Conservation (phyloP, 2,329 filamentous ascomycete genomes). For the Aspergillus brunneoviolaceus region DNA sequence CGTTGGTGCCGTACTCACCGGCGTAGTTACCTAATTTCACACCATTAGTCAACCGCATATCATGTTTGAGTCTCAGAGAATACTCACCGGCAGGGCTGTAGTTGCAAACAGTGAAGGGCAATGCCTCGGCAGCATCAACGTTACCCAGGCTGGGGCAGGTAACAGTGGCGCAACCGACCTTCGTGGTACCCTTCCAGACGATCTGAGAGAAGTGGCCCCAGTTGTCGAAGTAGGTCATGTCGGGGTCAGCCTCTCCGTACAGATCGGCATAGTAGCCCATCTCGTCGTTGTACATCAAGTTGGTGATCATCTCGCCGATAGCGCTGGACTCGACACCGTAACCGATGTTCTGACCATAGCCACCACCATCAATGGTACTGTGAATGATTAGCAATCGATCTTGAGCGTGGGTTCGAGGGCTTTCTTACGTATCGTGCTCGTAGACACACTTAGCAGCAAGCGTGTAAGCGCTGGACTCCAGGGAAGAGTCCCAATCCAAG, state of each 20-base stretch:
- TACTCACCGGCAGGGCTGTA: constrained; percentile 70
- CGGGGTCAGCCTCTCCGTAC: constrained; percentile 62
- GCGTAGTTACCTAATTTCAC: constrained; percentile 52
- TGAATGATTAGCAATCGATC: constrained; percentile 7
- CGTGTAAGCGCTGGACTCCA: constrained; percentile 63
- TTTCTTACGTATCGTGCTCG: constrained; percentile 68
- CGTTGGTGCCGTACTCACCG: constrained; percentile 55
- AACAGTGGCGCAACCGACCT: constrained; percentile 62
- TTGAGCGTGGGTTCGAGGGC: neutral
- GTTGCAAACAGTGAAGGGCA: constrained; percentile 87
- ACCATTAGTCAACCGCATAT: constrained; percentile 25
- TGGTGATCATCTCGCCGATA: constrained; percentile 68
- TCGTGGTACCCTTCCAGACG: constrained; percentile 64
- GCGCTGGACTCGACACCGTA: constrained; percentile 59
- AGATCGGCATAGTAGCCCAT: constrained; percentile 55
- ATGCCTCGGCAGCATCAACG: constrained; percentile 41
- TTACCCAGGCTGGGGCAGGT: constrained; percentile 48
- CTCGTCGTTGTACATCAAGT: constrained; percentile 89
- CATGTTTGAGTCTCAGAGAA: neutral
- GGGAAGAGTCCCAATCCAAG: constrained; percentile 64
- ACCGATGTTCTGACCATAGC: constrained; percentile 92
- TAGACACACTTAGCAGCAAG: constrained; percentile 70
- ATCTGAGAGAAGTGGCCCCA: constrained; percentile 79
- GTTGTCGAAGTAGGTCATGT: constrained; percentile 60
- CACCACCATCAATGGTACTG: constrained; percentile 55